phyloP scores from a whole-genome alignment of 2,329 filamentous ascomycete genomes.

The Colletotrichum limetticola region DNA sequence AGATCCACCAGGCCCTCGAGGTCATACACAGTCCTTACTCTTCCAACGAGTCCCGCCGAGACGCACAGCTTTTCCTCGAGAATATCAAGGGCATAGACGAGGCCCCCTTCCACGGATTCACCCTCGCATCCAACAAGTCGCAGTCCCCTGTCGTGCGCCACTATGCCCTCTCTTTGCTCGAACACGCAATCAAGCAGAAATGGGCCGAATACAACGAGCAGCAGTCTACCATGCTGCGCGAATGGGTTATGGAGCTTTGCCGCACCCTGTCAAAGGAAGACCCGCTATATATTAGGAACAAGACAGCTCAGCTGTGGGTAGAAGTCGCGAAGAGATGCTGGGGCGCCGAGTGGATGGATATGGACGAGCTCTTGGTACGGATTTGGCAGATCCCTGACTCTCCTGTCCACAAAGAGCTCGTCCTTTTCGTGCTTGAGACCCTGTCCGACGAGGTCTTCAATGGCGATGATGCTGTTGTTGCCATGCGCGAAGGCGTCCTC shows the following conservation, averaged over 20 bases:
- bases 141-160: slow-evolving; percentile 88
- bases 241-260: slow-evolving; percentile 83
- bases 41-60: slow-evolving; percentile 81
- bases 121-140: slow-evolving; percentile 78
- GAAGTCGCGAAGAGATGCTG: slow-evolving; percentile 94
- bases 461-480: slow-evolving; percentile 87
- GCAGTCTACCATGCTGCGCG: slow-evolving; percentile 75
- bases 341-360: slow-evolving; percentile 93
- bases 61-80: slow-evolving; percentile 89
- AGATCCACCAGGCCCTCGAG: slow-evolving; percentile 86
- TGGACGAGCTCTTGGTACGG: slow-evolving; percentile 85
- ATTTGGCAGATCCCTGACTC: slow-evolving; percentile 81
- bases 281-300: slow-evolving; percentile 87
- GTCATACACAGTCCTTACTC: slow-evolving; percentile 87
- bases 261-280: slow-evolving; percentile 77
- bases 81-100: slow-evolving; percentile 81
- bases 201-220: slow-evolving; percentile 79
- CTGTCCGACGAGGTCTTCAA: slow-evolving; percentile 95
- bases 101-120: slow-evolving; percentile 87
- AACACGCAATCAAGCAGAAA: slow-evolving; percentile 87
- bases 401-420: slow-evolving; percentile 80
- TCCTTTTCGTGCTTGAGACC: slow-evolving; percentile 88
- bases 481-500: slow-evolving; percentile 82
- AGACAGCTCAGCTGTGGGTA: slow-evolving; percentile 93
- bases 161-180: slow-evolving; percentile 91